phyloP scores from a whole-genome alignment of 441 rosid species.

The Erodium trifolium region DNA sequence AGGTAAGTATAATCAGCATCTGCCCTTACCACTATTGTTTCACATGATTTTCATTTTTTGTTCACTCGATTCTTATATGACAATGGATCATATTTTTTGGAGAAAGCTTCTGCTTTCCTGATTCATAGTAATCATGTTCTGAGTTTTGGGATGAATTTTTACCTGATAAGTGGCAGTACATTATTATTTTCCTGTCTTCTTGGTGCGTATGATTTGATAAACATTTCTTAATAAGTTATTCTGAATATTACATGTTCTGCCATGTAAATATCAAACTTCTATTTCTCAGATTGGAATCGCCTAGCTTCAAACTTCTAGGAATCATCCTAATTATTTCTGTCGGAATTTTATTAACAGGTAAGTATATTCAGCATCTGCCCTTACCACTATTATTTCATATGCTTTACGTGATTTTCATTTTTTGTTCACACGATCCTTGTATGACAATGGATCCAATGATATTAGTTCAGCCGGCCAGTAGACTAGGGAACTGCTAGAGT shows the following conservation, averaged over 20 bases:
- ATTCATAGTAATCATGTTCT: no score
- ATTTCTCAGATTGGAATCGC: constrained; percentile 80
- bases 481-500: constrained; percentile 1
- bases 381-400: background rate
- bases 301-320: constrained; percentile 82
- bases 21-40: background rate
- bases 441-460: background rate
- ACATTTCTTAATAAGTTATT: background rate
- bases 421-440: background rate
- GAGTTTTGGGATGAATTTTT: no score
- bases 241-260: constrained; percentile 20
- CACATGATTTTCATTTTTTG: background rate
- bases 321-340: constrained; percentile 71
- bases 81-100: background rate
- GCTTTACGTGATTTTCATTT: background rate
- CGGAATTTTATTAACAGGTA: constrained; percentile 86
- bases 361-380: constrained; percentile 14
- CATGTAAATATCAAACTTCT: constrained; percentile 15
- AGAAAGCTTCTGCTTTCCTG: no score
- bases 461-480: background rate
- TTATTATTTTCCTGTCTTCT: background rate
- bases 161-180: background rate
- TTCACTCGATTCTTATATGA: constrained; percentile 1
- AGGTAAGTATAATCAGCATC: constrained; percentile 37
- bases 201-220: background rate